Percentiles rank a stretch among this genome's conserved stretches.
These are phyloP conservation scores for Diplodia mutila DNA, from an alignment of 2,329 filamentous ascomycete species.

Conservation along the genomic window DNA sequence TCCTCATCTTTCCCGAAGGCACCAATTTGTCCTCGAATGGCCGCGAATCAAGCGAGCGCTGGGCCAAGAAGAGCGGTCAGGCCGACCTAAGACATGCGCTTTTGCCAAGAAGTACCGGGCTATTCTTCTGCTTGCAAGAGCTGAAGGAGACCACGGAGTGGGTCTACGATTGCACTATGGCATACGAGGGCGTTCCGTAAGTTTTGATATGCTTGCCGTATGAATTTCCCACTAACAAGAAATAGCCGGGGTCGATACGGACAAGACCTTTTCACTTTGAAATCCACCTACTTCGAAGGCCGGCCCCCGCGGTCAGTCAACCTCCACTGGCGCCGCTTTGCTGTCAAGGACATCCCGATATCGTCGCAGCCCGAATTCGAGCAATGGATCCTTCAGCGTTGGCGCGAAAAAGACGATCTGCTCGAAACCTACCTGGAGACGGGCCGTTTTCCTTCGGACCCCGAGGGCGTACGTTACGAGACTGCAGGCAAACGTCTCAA, in stretches of 20 bases:
- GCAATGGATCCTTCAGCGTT: conserved; percentile 78
- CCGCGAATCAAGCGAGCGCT: conserved; percentile 68
- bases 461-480: conserved; percentile 18
- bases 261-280: conserved; percentile 83
- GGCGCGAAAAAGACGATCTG: conserved; percentile 88
- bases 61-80: conserved; percentile 74
- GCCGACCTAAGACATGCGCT: conserved; percentile 72
- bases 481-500: not conserved
- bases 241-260: conserved; percentile 65
- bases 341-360: conserved; percentile 77
- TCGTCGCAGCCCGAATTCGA: conserved; percentile 74
- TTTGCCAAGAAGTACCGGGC: conserved; percentile 78
- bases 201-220: conserved; percentile 46
- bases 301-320: conserved; percentile 92
- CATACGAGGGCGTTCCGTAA: conserved; percentile 91
- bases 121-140: conserved; percentile 78
- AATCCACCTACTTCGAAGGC: conserved; percentile 85
- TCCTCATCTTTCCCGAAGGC: conserved; percentile 84
- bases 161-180: conserved; percentile 91
- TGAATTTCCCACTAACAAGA: conserved; percentile 23
- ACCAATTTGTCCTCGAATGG: conserved; percentile 81
- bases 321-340: conserved; percentile 92
- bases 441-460: conserved; percentile 79
- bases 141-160: conserved; percentile 75
- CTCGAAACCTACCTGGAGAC: conserved; percentile 75